Base-by-base conservation (phyloP, 495 filamentous ascomycete genomes). In the Staphylotrichum tortipilum region DNA sequence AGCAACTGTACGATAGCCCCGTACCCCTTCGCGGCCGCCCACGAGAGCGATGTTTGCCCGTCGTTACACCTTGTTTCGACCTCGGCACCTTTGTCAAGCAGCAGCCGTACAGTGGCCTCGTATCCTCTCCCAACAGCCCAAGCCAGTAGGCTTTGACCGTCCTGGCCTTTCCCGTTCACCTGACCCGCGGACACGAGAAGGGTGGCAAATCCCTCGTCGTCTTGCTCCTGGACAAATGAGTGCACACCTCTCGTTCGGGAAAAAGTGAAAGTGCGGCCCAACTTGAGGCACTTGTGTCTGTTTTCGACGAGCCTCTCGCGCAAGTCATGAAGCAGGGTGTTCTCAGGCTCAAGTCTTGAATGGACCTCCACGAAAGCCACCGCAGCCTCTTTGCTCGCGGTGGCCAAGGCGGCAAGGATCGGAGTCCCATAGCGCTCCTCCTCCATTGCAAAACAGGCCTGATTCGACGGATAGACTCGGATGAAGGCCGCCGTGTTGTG, bases 321-420 rank as follows among this genome's bases (percentile, higher is more conserved):
- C 6, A 28, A 28, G 6, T 28, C 10, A 14, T 23, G 22, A 26
- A 7, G 22, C 2, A 15, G 11, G 28, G 38, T 9, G 2, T 1
- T 7, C 9, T 42, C 18, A 26, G 29, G 37, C 17, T 43, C 26
- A n/a, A 7, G 6, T 33, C 18, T 14, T 2, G n/a, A 10, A 30
- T 12, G 10, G 11, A 30, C 7, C 15, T 35, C 17, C 7, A 18
- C 24, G 33, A 77, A 46, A 12, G 58, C 58, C 17, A 53, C 33
- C 15, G 61, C 54, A 17, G 60, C 55, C 22, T 56, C 51, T 11
- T 58, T 33, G 19, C 63, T 61, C 0, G 54, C 28, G 7, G 37
- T 61, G 23, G 66, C 68, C 6, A 71, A 26, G n/a, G 68, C 72
- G 6, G 70, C 74, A 55, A 76, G 67, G 14, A 76, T 14, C 14